Base-by-base conservation (phyloP, 2,329 filamentous ascomycete species). In the Ophiostoma piceae region DNA sequence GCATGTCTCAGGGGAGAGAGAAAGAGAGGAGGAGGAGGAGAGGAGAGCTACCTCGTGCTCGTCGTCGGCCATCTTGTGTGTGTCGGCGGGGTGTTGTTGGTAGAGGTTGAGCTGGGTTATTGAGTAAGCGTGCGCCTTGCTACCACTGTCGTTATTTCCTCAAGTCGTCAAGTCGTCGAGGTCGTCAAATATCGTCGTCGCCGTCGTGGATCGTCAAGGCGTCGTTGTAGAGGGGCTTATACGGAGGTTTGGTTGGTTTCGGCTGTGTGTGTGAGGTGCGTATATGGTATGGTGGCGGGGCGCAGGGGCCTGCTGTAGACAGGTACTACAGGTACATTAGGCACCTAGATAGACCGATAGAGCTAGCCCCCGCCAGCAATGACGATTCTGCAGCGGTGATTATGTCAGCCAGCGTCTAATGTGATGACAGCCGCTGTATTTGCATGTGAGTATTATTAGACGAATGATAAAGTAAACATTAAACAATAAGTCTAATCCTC, bases 31-130 rank as follows among this genome's bases (percentile, higher is more conserved):
- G 16, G 14, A n/a, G 69, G 12, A 12, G 11, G 11, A 8, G 41
- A 41, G 16, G 14, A n/a, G 69, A 54, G 66, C 41, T 67, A 79
- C 78, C 73, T 79, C 78, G 71, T 78, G 76, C 72, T 76, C 76
- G 19, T 76, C 76, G 67, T 75, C 71, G 70, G 69, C 69, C 69
- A 70, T 70, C n/a, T 37, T 67, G 41, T 35, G 5, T 35, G 35
- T 35, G 35, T 35, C 35, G 35, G 35, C 35, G 35, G 35, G 35
- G 35, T 35, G 35, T n/a, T n/a, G 51, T 12, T 4, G n/a, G 9
- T 14, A 14, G 51, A 57, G n/a, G 51, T 26, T 57, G 22, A 11
- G 16, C 5, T 16, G 3, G 51, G 9, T 47, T 37, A 29, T 29
- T 4, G 5, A 16, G 11, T 5, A 3, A 14, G 22, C 7, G 54